Evolutionary conservation across 345 rosid genomes (phyloP).

Genomic region (Trapa incisa): DNA sequence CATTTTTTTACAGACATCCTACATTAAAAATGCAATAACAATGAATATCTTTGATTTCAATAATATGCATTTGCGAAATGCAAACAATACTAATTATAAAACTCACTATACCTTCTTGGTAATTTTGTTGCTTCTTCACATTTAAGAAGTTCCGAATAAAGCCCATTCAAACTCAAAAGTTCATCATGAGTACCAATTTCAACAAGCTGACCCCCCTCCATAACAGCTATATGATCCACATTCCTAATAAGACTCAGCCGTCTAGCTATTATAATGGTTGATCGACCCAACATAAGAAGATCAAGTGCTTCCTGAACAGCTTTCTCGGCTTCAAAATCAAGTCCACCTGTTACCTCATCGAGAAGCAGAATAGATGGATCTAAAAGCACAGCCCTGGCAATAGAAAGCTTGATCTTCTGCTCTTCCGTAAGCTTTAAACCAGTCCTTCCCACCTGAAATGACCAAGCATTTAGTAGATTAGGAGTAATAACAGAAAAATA

Average conservation of each 20-base stretch:
- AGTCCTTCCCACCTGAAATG: constrained; percentile 74
- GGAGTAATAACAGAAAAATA: constrained; percentile 1
- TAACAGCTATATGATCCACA: constrained; percentile 92
- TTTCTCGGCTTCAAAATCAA: constrained; percentile 96
- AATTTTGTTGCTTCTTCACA: constrained; percentile 97
- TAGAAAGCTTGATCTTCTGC: constrained; percentile 85
- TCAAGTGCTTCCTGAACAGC: constrained; percentile 87
- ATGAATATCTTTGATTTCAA: no score
- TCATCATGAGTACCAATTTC: constrained; percentile 99
- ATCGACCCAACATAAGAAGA: constrained; percentile 92
- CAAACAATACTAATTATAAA: neutral
- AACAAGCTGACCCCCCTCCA: constrained; percentile 97
- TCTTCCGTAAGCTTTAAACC: constrained; percentile 82
- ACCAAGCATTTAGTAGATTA: no score
- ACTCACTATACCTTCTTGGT: constrained; percentile 61
- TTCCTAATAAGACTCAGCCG: constrained; percentile 81
- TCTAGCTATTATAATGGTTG: constrained; percentile 93
- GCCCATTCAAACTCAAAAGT: constrained; percentile 48
- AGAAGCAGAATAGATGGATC: constrained; percentile 83
- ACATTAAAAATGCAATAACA: constrained; percentile 7
- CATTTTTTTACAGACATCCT: constrained; percentile 83
- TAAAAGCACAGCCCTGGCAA: constrained; percentile 95
- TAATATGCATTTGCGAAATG: neutral
- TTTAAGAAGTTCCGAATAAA: constrained; percentile 92
- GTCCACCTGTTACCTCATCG: constrained; percentile 98